phyloP scores from a whole-genome alignment of 306 rosid species.

The Oemleria cerasiformis region DNA sequence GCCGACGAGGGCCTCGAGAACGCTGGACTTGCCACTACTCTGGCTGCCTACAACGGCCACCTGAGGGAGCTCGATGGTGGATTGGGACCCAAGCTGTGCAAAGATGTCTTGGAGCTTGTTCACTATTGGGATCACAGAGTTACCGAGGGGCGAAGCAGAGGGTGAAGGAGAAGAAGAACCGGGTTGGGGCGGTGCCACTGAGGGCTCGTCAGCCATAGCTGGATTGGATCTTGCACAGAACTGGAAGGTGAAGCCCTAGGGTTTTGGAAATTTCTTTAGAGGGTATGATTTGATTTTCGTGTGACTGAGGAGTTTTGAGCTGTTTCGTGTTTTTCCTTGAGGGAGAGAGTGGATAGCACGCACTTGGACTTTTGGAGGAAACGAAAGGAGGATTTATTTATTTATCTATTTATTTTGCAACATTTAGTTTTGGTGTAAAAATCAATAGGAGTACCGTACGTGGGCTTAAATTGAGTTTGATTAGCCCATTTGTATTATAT shows the following conservation, averaged over 20 bases:
- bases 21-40: slow-evolving; percentile 99
- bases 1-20: slow-evolving; percentile 91
- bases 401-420: too few relatives aligned
- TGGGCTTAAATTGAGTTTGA: too few relatives aligned
- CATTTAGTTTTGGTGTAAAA: too few relatives aligned
- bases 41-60: slow-evolving; percentile 98
- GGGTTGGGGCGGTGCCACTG: slow-evolving; percentile 24
- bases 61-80: slow-evolving; percentile 93
- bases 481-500: too few relatives aligned
- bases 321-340: not conserved
- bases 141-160: slow-evolving; percentile 63
- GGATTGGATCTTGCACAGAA: slow-evolving; percentile 28
- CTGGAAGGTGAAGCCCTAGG: slow-evolving; percentile 38
- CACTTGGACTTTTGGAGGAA: not conserved
- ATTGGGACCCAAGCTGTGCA: slow-evolving; percentile 84
- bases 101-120: slow-evolving; percentile 95
- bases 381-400: not conserved
- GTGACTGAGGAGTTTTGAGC: slow-evolving; percentile 6
- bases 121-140: slow-evolving; percentile 79
- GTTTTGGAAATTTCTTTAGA: slow-evolving; percentile 27
- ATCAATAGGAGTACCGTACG: too few relatives aligned
- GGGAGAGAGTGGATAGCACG: not conserved
- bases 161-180: slow-evolving; percentile 32
- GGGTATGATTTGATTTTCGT: slow-evolving; percentile 2
- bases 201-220: slow-evolving; percentile 78